A percentile compares a stretch with the other conserved stretches of the same genome.
phyloP scores from a whole-genome alignment of 768 basidiomycete species.

The Kwoniella newhampshirensis region DNA sequence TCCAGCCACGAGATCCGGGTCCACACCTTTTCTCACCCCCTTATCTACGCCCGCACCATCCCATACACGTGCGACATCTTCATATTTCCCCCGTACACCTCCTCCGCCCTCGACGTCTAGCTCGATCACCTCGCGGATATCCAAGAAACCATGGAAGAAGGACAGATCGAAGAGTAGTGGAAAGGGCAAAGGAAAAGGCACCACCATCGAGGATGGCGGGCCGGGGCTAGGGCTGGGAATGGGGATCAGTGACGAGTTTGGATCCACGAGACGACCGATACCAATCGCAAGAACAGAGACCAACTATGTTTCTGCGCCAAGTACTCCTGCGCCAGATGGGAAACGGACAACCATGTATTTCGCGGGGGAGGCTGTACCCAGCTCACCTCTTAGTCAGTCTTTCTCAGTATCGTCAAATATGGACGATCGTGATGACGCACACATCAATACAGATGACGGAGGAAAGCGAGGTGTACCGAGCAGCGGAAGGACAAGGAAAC shows the following conservation, averaged over 20 bases:
- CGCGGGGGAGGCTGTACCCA: background rate
- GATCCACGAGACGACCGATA: background rate
- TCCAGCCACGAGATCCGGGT: too few species aligned
- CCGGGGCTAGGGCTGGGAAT: background rate
- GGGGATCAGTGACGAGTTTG: too few species aligned
- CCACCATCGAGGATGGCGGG: slow-evolving; percentile 8
- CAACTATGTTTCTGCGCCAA: background rate
- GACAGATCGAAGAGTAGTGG: background rate
- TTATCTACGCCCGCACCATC: background rate
- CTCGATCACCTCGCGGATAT: slow-evolving; percentile 9
- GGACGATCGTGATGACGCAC: background rate
- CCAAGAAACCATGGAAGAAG: slow-evolving; percentile 7
- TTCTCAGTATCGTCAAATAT: background rate
- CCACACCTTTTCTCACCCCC: background rate
- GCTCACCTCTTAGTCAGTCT: background rate
- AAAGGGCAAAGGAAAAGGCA: slow-evolving; percentile 9
- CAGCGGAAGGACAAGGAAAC: too few species aligned
- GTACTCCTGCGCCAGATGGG: background rate
- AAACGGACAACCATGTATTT: background rate
- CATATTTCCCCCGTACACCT: slow-evolving; percentile 5
- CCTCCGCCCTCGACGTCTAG: slow-evolving; percentile 11
- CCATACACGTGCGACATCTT: background rate
- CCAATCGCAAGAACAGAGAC: background rate
- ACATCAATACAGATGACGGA: background rate
- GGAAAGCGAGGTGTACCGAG: too few species aligned